phyloP scores from a whole-genome alignment of 768 basidiomycete species.

The Epithele typhae region DNA sequence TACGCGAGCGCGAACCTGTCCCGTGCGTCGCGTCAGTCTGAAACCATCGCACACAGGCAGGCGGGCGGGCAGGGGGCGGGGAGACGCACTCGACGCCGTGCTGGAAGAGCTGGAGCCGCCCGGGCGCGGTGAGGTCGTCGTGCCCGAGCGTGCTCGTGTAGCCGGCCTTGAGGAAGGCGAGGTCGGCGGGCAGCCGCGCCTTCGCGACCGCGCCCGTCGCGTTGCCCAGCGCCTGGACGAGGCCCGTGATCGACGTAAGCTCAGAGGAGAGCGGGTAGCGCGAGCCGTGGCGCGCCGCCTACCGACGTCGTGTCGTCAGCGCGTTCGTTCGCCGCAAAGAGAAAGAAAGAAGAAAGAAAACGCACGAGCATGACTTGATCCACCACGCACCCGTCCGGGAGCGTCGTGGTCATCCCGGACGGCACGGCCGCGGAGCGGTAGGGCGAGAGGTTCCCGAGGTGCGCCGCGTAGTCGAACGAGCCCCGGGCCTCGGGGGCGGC shows the following conservation, averaged over 20 bases:
- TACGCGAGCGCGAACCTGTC: conserved; percentile 28
- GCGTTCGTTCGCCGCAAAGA: background rate
- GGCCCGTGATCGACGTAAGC: conserved; percentile 28
- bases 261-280: conserved; percentile 33
- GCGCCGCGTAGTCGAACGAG: conserved; percentile 12
- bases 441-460: conserved; percentile 34
- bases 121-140: conserved; percentile 34
- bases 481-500: background rate
- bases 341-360: background rate
- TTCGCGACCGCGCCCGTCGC: conserved; percentile 21
- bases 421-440: conserved; percentile 30
- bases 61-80: background rate
- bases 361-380: conserved; percentile 36
- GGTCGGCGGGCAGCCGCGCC: conserved; percentile 27
- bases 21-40: background rate
- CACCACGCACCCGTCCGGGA: conserved; percentile 36
- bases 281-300: conserved; percentile 41
- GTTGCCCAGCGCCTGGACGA: conserved; percentile 29
- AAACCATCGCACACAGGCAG: too few species aligned
- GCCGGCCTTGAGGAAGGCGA: conserved; percentile 35
- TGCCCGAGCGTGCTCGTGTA: conserved; percentile 31
- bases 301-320: background rate
- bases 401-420: conserved; percentile 23
- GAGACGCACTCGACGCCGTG: conserved; percentile 34
- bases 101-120: conserved; percentile 35